A percentile compares a stretch with the other conserved stretches of the same genome.
phyloP scores from a whole-genome alignment of 768 basidiomycete species.

The Podaxis mareebaensis region DNA sequence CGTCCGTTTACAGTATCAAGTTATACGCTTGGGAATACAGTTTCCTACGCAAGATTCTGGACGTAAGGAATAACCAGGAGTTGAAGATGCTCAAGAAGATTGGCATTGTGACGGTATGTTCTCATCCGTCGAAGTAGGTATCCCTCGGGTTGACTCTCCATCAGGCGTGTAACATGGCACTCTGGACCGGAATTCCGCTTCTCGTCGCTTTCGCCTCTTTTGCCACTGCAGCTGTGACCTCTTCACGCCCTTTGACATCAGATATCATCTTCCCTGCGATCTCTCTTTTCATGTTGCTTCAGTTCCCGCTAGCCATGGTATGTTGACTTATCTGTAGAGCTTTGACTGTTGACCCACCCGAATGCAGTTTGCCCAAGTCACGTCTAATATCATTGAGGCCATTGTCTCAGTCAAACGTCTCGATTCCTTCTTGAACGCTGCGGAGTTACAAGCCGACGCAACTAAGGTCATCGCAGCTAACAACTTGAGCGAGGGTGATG shows the following conservation, averaged over 20 bases:
- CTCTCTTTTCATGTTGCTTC: constrained; percentile 82
- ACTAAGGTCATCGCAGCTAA: constrained; percentile 49
- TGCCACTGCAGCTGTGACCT: constrained; percentile 64
- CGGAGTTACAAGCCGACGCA: constrained; percentile 81
- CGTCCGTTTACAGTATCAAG: constrained; percentile 63
- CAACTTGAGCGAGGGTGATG: constrained; percentile 56
- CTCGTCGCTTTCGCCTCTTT: constrained; percentile 85
- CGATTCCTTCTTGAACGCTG: constrained; percentile 70
- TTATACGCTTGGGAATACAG: constrained; percentile 95
- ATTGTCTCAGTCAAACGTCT: constrained; percentile 81
- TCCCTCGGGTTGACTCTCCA: neutral
- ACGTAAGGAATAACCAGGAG: constrained; percentile 81
- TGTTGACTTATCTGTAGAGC: constrained; percentile 17
- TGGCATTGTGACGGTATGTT: constrained; percentile 65
- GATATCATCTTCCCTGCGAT: constrained; percentile 97
- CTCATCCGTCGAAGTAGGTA: constrained; percentile 15
- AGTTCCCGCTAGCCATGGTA: constrained; percentile 86
- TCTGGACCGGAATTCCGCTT: constrained; percentile 73
- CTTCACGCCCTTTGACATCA: constrained; percentile 72
- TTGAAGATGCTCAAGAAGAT: constrained; percentile 82
- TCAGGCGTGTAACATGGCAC: constrained; percentile 57
- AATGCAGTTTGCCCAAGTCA: constrained; percentile 65
- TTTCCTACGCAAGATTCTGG: constrained; percentile 77
- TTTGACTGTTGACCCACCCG: constrained; percentile 10
- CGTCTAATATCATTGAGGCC: constrained; percentile 83